Base-by-base conservation (phyloP, 2,329 filamentous ascomycete species). In the Pestalotiopsis sp. region DNA sequence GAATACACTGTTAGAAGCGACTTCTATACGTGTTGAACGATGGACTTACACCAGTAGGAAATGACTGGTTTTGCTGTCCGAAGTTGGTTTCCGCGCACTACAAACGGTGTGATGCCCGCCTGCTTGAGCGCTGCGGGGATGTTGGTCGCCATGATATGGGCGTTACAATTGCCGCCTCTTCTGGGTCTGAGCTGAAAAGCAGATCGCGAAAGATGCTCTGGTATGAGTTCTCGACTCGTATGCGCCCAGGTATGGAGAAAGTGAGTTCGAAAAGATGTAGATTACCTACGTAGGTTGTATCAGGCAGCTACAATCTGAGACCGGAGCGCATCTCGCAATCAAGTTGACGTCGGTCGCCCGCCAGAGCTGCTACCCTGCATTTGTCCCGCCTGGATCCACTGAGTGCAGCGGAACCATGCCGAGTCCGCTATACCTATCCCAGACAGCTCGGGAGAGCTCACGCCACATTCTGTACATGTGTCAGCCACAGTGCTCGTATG, bases 1-100 rank as follows among this genome's bases (percentile, higher is more conserved):
- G 74, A 71, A 31, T 36, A 14, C 27, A 61, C 3, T 11, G 67
- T 77, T 25, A 74, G 71, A 68, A 61, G 69, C 63, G n/a, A 39
- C 12, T 56, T 56, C 52, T 57, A 12, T 9, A 38, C 3, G 14
- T 3, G 9, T 41, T 25, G 31, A 61, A 12, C 13, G 4, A 14
- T 4, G 4, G 11, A 87, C 92, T 77, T 87, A 97, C 95, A 96
- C 94, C 95, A 98, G 81, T 98, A 99, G 71, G 95, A 88, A 73
- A 98, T 88, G 69, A 96, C 93, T 9, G 96, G 96, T 81, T 95
- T 96, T 77, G 91, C 89, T 69, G 87, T 87, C 79, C 95, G 92
- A 63, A 99, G 88, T 83, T 99, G 95, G 45, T 89, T 88, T 41
- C 94, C 95, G 76, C 95, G 90, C 67, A 91, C 87, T 71, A 95